Evolutionary conservation across 306 rosid species (phyloP).

Genomic region (Glycine tomentella): DNA sequence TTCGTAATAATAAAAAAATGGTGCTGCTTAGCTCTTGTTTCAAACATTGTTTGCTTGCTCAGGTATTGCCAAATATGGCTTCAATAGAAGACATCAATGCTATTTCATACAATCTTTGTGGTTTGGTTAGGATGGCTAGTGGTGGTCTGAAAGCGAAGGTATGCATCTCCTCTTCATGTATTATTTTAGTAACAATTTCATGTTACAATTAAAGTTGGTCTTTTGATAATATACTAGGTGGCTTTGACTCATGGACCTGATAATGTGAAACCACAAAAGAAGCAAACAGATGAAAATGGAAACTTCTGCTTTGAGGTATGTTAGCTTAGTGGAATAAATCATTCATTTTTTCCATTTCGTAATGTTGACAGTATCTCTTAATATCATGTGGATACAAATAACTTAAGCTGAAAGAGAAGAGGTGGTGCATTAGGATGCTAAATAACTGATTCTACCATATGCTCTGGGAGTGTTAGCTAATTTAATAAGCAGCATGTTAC

Average conservation of each 20-base stretch:
- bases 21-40: slow-evolving; percentile 32
- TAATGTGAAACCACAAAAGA: slow-evolving; percentile 89
- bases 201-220: slow-evolving; percentile 36
- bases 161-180: slow-evolving; percentile 37
- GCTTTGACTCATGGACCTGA: slow-evolving; percentile 99
- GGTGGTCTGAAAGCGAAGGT: slow-evolving; percentile 87
- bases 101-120: slow-evolving; percentile 83
- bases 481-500: slow-evolving; percentile 32
- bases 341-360: neutral
- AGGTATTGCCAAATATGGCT: slow-evolving; percentile 99
- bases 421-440: slow-evolving; percentile 37
- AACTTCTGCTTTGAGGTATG: slow-evolving; percentile 96
- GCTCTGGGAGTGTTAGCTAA: slow-evolving; percentile 17
- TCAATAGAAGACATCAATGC: slow-evolving; percentile 83
- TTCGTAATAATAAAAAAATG: slow-evolving; percentile 17
- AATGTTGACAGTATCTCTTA: slow-evolving; percentile 31
- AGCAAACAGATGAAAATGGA: slow-evolving; percentile 82
- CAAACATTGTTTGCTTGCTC: slow-evolving; percentile 41
- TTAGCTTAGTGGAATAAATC: slow-evolving; percentile 23
- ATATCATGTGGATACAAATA: slow-evolving; percentile 34
- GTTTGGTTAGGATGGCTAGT: slow-evolving; percentile 78
- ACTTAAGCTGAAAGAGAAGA: slow-evolving; percentile 43
- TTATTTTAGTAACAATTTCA: slow-evolving; percentile 36
- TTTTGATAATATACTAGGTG: slow-evolving; percentile 62
- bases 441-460: slow-evolving; percentile 5